Evolutionary conservation across 164 flowering plant species (phyloP).

Genomic region (Magnolia changhungtana): DNA sequence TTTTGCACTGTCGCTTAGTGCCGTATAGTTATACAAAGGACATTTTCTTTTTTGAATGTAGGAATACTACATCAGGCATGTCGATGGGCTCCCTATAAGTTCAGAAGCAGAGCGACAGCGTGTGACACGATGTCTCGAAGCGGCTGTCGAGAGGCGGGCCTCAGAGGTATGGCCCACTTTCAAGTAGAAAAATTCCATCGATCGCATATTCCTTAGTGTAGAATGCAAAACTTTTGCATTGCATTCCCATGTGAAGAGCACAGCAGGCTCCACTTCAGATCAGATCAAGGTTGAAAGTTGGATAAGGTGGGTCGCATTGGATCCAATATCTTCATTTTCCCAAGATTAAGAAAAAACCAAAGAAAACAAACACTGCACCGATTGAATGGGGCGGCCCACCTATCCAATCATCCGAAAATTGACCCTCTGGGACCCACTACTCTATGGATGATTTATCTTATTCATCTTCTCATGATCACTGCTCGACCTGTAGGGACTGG

Average conservation of each 20-base stretch:
- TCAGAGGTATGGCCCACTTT: slow-evolving; percentile 32
- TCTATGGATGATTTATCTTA: neutral
- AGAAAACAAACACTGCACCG: neutral
- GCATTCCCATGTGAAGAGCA: no score
- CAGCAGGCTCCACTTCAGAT: no score
- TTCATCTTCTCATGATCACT: neutral
- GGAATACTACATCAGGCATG: slow-evolving; percentile 57
- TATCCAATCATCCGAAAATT: no score
- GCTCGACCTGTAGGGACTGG: slow-evolving; percentile 55
- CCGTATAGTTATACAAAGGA: neutral
- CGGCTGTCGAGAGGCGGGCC: slow-evolving; percentile 45
- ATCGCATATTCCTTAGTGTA: neutral
- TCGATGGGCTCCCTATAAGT: slow-evolving; percentile 47
- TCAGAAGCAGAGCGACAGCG: slow-evolving; percentile 55
- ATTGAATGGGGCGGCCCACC: no score
- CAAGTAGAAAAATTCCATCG: neutral
- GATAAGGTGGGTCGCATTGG: neutral
- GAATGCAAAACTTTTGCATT: no score
- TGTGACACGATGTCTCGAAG: slow-evolving; percentile 45
- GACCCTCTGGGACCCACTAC: no score
- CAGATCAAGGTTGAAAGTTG: no score
- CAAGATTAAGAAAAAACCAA: neutral
- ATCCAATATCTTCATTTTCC: neutral
- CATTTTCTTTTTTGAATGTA: slow-evolving; percentile 13
- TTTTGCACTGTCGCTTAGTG: neutral